Evolutionary conservation across 306 rosid species (phyloP).

Genomic region (Boehmeria nivea): DNA sequence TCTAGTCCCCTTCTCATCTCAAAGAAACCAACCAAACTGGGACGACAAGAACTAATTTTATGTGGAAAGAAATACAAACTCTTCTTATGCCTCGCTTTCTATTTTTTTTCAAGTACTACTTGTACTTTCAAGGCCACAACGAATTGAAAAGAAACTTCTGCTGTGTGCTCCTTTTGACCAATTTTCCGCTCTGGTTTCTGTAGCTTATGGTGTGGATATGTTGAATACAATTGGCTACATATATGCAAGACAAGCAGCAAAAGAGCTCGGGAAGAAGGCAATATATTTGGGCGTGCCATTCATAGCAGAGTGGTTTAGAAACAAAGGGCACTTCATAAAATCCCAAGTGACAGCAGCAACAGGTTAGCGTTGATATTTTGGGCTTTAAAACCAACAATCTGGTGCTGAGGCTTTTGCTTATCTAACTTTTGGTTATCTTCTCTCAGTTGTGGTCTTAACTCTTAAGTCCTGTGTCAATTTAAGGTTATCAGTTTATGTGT

Average conservation of each 20-base stretch:
- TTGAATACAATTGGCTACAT: conserved; percentile 95
- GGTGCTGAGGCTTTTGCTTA: conserved; percentile 2
- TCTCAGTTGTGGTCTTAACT: neutral
- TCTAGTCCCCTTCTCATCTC: no score
- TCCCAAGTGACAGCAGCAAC: conserved; percentile 99
- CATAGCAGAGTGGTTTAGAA: conserved; percentile 97
- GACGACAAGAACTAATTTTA: no score
- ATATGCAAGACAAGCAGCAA: conserved; percentile 90
- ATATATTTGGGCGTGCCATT: conserved; percentile 93
- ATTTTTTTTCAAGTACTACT: no score
- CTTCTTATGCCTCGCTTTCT: no score
- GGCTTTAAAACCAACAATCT: conserved; percentile 9
- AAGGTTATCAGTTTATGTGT: neutral
- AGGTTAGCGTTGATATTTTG: conserved; percentile 54
- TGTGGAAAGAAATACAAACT: no score
- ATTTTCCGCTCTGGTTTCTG: conserved; percentile 19
- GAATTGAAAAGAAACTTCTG: no score
- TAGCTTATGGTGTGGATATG: conserved; percentile 97
- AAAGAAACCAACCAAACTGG: no score
- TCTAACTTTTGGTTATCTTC: neutral
- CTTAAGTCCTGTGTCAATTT: neutral
- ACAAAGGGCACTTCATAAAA: conserved; percentile 94
- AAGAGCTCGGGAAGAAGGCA: conserved; percentile 97
- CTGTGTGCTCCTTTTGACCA: conserved; percentile 11
- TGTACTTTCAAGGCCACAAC: no score